Base-by-base conservation (phyloP, 2,329 filamentous ascomycete genomes). In the Elsinoe perseae region DNA sequence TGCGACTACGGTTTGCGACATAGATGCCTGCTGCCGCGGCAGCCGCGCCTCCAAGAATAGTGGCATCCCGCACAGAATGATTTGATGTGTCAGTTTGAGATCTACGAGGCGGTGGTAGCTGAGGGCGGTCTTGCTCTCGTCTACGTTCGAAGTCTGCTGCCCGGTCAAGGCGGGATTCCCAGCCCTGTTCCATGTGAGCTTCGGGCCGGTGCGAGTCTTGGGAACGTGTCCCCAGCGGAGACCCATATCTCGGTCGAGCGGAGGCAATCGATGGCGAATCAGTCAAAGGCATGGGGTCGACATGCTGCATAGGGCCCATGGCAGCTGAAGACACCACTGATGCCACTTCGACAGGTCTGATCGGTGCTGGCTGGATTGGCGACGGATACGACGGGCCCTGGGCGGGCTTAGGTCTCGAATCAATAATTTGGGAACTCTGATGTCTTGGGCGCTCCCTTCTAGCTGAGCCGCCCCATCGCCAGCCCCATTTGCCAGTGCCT, bases 271-370 rank as follows among this genome's bases (percentile, higher is more conserved):
- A 76, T 18, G 72, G 75, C 5, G 83, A 81, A 61, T 91, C 87
- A 2, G 78, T 78, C 1, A 84, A 84, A 3, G 84, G 80, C 28
- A 85, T 72, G 6, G 87, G 82, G 62, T 84, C 84, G 30, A 89
- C 80, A 27, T 80, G 77, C 64, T 85, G 83, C 70, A 88, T 72
- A 8, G 76, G 69, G 67, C 69, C 65, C 40, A 77, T 73, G 59
- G 72, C 75, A 61, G 68, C 75, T 8, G 44, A 56, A 40, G 38
- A 52, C n/a, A 52, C 38, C 18, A 48, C 25, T 14, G 53, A 54
- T 16, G 52, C 52, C n/a, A 54, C 38, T 3, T 54, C 52, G 2
- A 36, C 34, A 16, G 36, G 52, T 27, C 52, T 27, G 9, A 43
- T 42, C 10, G 52, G 52, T 28, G 34, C 28, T 3, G 52, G 52